Percentiles rank a stretch among this genome's conserved stretches.
Conservation (phyloP, 768 basidiomycete species). For the Xerocomellus dryophilus region DNA sequence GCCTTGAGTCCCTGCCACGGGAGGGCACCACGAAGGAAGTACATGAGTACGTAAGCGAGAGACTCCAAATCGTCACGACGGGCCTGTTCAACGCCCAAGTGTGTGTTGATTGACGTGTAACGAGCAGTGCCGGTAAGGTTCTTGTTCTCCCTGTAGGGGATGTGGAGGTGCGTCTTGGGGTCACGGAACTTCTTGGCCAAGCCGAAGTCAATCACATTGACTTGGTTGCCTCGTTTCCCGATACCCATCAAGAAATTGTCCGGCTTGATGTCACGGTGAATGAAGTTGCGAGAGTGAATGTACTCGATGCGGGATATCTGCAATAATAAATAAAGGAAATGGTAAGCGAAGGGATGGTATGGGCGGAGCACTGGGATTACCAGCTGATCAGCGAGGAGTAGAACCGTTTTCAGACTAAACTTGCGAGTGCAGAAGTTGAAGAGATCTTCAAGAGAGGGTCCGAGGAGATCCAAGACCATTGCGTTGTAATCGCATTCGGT, state of each 20-base stretch:
- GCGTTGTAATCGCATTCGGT: constrained; percentile 99
- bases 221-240: constrained; percentile 99
- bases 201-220: constrained; percentile 98
- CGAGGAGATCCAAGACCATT: constrained; percentile 97
- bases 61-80: constrained; percentile 98
- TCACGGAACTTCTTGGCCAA: constrained; percentile 99
- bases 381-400: constrained; percentile 94
- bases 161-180: constrained; percentile 99
- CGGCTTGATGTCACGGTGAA: constrained; percentile 97
- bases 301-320: constrained; percentile 99
- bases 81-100: constrained; percentile 96
- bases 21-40: constrained; percentile 96
- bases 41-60: constrained; percentile 98
- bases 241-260: constrained; percentile 99
- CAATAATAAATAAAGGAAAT: constrained; percentile 6
- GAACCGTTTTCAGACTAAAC: constrained; percentile 94
- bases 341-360: constrained; percentile 42
- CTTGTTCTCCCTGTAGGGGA: constrained; percentile 99
- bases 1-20: constrained; percentile 99
- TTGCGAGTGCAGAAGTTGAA: constrained; percentile 98
- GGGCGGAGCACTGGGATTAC: constrained; percentile 36
- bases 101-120: constrained; percentile 99
- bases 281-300: constrained; percentile 99
- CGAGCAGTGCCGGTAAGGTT: constrained; percentile 98
- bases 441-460: constrained; percentile 85